These are phyloP conservation scores for Durotheca rogersii DNA, from an alignment of 495 filamentous ascomycete genomes.

Conservation along the genomic window DNA sequence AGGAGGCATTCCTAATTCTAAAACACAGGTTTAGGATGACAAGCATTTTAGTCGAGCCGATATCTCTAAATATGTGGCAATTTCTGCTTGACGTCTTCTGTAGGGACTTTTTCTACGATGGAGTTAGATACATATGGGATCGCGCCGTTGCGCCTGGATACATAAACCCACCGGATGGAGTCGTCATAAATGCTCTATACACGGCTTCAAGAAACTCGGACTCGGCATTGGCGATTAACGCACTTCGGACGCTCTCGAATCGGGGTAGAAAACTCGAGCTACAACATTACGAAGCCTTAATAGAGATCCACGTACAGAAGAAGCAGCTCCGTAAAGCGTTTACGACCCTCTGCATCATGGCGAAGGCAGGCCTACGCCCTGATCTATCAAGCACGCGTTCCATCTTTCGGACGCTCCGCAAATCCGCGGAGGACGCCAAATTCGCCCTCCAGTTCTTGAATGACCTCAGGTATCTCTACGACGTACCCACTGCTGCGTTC, in stretches of 20 bases:
- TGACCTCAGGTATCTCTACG: constrained; percentile 46
- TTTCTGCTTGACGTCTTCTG: constrained; percentile 71
- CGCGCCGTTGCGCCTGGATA: constrained; percentile 62
- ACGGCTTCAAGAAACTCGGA: constrained; percentile 68
- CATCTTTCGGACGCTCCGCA: constrained; percentile 48
- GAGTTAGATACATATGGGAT: constrained; percentile 57
- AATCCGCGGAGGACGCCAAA: constrained; percentile 33
- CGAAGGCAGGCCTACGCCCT: constrained; percentile 54
- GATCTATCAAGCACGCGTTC: constrained; percentile 56
- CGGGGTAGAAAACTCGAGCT: constrained; percentile 53
- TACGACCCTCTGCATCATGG: constrained; percentile 67
- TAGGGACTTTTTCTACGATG: constrained; percentile 39
- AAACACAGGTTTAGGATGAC: constrained; percentile 50
- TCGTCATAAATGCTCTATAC: constrained; percentile 64
- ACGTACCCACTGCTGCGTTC: constrained; percentile 56
- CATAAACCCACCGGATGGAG: constrained; percentile 64
- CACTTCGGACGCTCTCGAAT: constrained; percentile 57
- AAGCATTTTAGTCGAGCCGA: constrained; percentile 43
- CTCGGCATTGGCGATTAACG: constrained; percentile 63
- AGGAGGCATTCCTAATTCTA: constrained; percentile 70
- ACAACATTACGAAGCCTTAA: constrained; percentile 75
- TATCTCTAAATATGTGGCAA: constrained; percentile 56
- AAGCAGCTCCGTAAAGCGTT: constrained; percentile 59
- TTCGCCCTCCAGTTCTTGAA: constrained; percentile 57
- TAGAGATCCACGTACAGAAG: constrained; percentile 63